Evolutionary conservation across 306 rosid genomes (phyloP), one percentile per base, ranked within the genome.

Genomic region (Quercus agrifolia): DNA sequence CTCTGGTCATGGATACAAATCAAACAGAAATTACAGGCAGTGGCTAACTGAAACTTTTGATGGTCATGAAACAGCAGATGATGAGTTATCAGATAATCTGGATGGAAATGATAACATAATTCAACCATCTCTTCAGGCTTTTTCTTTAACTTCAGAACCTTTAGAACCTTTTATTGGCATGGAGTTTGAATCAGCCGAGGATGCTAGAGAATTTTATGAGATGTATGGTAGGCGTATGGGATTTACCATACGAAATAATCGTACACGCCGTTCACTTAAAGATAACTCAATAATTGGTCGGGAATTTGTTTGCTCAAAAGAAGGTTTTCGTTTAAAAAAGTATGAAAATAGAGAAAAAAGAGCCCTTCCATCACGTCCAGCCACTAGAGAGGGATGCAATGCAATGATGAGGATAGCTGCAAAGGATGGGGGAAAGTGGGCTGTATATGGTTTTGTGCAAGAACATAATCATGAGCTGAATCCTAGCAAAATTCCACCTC

Each of bases 231-330:
- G 80, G 74, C 80, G 20, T 67, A 20, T 64, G 74, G 74, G 80
- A 66, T 77, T 77, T 67, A 77, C 80, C 8, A 77, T 77, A 51
- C 17, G 80, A 35, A 77, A 77, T 51, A 77, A 77, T 23, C 80
- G 80, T 4, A 77, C 66, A 11, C 80, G 80, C 1, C 80, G 74
- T 30, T 77, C 80, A 66, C 80, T 77, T 30, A 77, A 77, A 64
- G 74, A 77, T 52, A 77, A 77, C 74, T 66, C 80, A 20, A 55
- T 77, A 51, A 67, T 77, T 64, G 80, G 80, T 33, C 80, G 80
- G n/a, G 80, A 77, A 67, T 77, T 77, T 77, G 80, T 77, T 77
- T 77, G 80, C 66, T 77, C 74, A 3, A 77, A 67, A 31, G 80
- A 77, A 66, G 80, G 80, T 31, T 77, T 77, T 67, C 74, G 66